A percentile compares a stretch with the other conserved stretches of the same genome.
Conservation (phyloP, 768 basidiomycete species). For the Russula lepida region DNA sequence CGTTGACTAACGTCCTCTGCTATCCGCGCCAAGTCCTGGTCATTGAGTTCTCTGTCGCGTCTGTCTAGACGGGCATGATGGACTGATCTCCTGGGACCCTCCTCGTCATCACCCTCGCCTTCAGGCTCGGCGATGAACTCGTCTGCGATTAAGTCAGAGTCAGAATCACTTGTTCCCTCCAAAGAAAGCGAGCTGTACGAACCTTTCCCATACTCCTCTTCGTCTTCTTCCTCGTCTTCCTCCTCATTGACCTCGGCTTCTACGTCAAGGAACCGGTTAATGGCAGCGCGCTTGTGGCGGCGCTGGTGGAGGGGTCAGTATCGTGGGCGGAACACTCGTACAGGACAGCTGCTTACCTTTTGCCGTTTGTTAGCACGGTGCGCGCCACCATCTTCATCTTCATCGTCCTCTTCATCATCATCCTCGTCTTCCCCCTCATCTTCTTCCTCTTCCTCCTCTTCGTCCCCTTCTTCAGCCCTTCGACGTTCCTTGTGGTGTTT, state of each 20-base stretch:
- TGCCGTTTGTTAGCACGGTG: conserved; percentile 48
- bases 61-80: conserved; percentile 66
- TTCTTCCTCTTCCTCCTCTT: conserved; percentile 36
- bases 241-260: conserved; percentile 96
- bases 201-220: conserved; percentile 56
- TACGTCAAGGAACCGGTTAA: conserved; percentile 86
- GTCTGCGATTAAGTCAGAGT: conserved; percentile 33
- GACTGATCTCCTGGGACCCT: conserved; percentile 38
- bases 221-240: conserved; percentile 89
- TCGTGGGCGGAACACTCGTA: not conserved
- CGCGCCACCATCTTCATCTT: conserved; percentile 34
- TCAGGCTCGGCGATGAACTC: conserved; percentile 60
- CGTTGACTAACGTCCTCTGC: conserved; percentile 75
- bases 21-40: conserved; percentile 75
- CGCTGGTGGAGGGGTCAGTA: conserved; percentile 33
- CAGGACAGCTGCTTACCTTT: conserved; percentile 38
- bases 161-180: conserved; percentile 4
- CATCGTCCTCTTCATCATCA: conserved; percentile 34
- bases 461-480: conserved; percentile 29
- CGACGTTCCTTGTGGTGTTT: conserved; percentile 36
- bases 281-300: conserved; percentile 54
- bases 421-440: conserved; percentile 32
- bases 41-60: conserved; percentile 63
- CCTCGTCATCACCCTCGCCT: conserved; percentile 59
- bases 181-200: conserved; percentile 19